Percentiles rank a stretch among this genome's conserved stretches.
Evolutionary conservation across 1,284 basidiomycete genomes (phyloP).

Genomic region (Moesziomyces sp.): DNA sequence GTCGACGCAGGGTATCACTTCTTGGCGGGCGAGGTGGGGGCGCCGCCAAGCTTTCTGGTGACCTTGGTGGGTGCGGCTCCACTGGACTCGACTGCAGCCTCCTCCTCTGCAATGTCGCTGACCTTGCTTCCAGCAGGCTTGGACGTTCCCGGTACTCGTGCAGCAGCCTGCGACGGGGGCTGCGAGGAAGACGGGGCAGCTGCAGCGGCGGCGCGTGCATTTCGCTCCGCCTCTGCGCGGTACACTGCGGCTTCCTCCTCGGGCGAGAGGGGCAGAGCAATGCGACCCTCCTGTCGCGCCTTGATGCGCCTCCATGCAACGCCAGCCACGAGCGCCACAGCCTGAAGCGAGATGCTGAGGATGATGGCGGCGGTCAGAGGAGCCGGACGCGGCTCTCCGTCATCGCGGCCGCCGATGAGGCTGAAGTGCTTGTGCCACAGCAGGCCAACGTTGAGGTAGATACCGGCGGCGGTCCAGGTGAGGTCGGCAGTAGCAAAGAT

Average conservation of each 20-base stretch:
- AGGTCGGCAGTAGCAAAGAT: conserved; percentile 59
- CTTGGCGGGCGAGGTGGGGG: conserved; percentile 19
- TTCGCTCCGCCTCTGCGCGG: conserved; percentile 36
- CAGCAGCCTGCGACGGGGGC: background rate
- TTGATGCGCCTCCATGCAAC: conserved; percentile 54
- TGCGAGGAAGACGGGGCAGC: background rate
- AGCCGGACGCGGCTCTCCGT: conserved; percentile 45
- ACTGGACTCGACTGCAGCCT: conserved; percentile 36
- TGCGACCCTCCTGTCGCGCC: conserved; percentile 48
- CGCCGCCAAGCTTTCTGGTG: conserved; percentile 36
- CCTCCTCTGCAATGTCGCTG: conserved; percentile 33
- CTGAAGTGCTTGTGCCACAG: conserved; percentile 54
- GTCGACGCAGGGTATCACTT: conserved; percentile 6
- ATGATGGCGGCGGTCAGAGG: conserved; percentile 55
- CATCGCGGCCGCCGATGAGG: conserved; percentile 33
- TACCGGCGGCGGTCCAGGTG: conserved; percentile 53
- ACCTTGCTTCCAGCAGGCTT: conserved; percentile 9
- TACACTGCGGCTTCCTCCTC: conserved; percentile 50
- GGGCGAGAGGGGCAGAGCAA: conserved; percentile 44
- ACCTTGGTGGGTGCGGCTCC: conserved; percentile 38
- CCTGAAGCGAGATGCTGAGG: conserved; percentile 48
- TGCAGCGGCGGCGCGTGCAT: conserved; percentile 19
- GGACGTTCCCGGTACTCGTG: background rate
- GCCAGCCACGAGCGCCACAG: conserved; percentile 46
- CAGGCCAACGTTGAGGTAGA: conserved; percentile 55